These are phyloP conservation scores for Mycocentrospora acerina DNA, from an alignment of 2,329 filamentous ascomycete species.

Conservation along the genomic window DNA sequence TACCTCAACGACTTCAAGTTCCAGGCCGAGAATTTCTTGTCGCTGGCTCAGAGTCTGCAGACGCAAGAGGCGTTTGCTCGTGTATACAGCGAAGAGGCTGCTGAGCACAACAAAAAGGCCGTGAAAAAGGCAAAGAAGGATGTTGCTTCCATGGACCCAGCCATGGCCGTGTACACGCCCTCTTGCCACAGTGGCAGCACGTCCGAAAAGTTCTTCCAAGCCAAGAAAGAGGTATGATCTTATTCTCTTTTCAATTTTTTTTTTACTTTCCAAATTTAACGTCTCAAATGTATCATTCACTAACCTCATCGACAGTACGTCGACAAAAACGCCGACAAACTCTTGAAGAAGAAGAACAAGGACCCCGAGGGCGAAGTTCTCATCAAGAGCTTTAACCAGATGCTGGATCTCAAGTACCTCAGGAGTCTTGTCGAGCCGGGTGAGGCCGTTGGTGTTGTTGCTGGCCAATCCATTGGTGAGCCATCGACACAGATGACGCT, in stretches of 20 bases:
- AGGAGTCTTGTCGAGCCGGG: constrained; percentile 90
- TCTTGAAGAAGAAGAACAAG: constrained; percentile 63
- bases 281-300: constrained; percentile 3
- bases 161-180: constrained; percentile 71
- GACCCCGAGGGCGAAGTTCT: constrained; percentile 50
- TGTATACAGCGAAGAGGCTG: constrained; percentile 67
- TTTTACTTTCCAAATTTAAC: no score
- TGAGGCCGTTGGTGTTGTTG: constrained; percentile 95
- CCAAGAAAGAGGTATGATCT: constrained; percentile 59
- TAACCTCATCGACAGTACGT: constrained; percentile 61
- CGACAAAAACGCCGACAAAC: constrained; percentile 68
- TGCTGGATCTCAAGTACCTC: constrained; percentile 91
- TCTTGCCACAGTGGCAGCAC: constrained; percentile 79
- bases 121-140: constrained; percentile 86
- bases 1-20: constrained; percentile 91
- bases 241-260: no score
- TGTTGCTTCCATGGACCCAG: constrained; percentile 70
- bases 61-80: constrained; percentile 58
- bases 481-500: constrained; percentile 99
- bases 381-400: constrained; percentile 72
- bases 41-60: constrained; percentile 74
- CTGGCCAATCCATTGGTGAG: constrained; percentile 94
- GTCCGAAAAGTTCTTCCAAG: constrained; percentile 80
- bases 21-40: constrained; percentile 80
- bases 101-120: constrained; percentile 61